phyloP scores from a whole-genome alignment of 495 filamentous ascomycete genomes.

The Massariosphaeria phaeospora region DNA sequence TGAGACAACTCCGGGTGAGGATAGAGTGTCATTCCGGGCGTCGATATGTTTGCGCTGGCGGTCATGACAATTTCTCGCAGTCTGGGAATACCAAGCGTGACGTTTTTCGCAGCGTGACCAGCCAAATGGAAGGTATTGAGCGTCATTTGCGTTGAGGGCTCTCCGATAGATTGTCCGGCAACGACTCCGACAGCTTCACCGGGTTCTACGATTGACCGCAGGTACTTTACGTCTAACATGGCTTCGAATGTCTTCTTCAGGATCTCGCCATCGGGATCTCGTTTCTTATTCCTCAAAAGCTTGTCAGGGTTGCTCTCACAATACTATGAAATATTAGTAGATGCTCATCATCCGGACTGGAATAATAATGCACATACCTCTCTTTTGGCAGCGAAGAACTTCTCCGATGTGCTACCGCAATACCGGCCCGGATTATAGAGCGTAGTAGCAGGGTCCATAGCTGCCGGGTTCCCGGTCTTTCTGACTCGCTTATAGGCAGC shows the following conservation, averaged over 20 bases:
- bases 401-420: conserved; percentile 83
- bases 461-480: conserved; percentile 61
- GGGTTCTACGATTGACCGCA: conserved; percentile 88
- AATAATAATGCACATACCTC: conserved; percentile 34
- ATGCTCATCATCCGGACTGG: no score
- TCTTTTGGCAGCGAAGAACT: conserved; percentile 52
- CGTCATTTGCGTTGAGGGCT: conserved; percentile 99
- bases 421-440: conserved; percentile 68
- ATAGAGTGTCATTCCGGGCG: conserved; percentile 84
- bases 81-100: conserved; percentile 96
- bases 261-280: conserved; percentile 49
- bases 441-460: conserved; percentile 71
- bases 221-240: conserved; percentile 83
- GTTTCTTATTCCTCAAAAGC: conserved; percentile 73
- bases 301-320: conserved; percentile 69
- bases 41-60: conserved; percentile 78
- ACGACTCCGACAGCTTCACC: conserved; percentile 98
- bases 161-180: conserved; percentile 91
- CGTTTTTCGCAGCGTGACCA: conserved; percentile 96
- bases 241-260: conserved; percentile 73
- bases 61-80: conserved; percentile 99
- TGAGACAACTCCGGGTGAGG: conserved; percentile 67
- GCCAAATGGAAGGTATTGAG: conserved; percentile 99
- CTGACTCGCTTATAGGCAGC: conserved; percentile 72
- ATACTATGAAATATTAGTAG: conserved; percentile 50